Evolutionary conservation across 2,329 filamentous ascomycete species (phyloP), one percentile per base, ranked within the genome.

Genomic region (Cladophialophora yegresii): DNA sequence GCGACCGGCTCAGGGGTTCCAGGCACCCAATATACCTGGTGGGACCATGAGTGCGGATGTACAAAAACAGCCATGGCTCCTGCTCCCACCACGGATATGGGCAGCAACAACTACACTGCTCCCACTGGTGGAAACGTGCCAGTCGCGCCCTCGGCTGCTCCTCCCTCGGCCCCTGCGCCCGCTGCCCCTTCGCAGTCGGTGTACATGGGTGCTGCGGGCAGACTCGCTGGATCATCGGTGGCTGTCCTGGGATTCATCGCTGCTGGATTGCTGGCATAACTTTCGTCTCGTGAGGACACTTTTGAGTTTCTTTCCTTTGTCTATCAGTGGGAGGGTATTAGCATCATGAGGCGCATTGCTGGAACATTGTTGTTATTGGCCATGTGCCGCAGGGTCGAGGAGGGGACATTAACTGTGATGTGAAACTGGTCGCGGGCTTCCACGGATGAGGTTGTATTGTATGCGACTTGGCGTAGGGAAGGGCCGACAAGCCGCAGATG

Each of bases 21-120:
- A 13, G 64, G 64, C 22, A 64, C 61, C 16, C 55, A 59, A 51
- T 69, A 69, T 36, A 67, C 64, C 30, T 69, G 67, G 67, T 69
- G 58, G 23, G 67, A 69, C 45, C 50, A 58, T 1, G 22, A 49
- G 26, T 67, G 63, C 56, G 66, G 65, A 30, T 68, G 64, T 60
- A 68, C 62, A 36, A 67, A 67, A 49, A 67, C 64, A 22, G 62
- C 69, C 22, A 63, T 64, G 30, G 61, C 58, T 32, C 67, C 67
- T 20, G 60, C 55, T 22, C 55, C 59, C 30, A 63, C 61, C 16
- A 58, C 50, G n/a, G 47, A 50, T 54, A 47, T 23, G 49, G 62
- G 62, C n/a, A 54, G 61, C 49, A 62, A 53, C 22, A 65, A 65
- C 33, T 61, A 66, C 40, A 66, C 67, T 2, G 60, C 62, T 45